Evolutionary conservation across 2,329 filamentous ascomycete species (phyloP).

Genomic region (Atkinsonella texensis): DNA sequence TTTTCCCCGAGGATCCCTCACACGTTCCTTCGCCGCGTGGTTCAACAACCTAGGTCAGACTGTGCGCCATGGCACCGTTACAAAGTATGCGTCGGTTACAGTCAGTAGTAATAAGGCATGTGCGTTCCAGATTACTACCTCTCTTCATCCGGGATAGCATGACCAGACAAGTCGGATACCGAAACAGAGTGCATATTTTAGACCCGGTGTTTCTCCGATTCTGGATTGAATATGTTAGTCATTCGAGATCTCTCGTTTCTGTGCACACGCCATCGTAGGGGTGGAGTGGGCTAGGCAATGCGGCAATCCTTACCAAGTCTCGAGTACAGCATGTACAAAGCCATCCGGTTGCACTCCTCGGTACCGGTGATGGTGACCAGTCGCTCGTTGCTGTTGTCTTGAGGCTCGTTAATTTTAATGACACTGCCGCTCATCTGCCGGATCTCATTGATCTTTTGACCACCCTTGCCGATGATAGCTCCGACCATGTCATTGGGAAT

Average conservation of each 20-base stretch:
- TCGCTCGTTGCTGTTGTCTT: slow-evolving; percentile 97
- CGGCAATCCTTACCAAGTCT: slow-evolving; percentile 60
- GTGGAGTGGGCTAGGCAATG: too few species aligned
- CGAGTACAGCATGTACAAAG: slow-evolving; percentile 98
- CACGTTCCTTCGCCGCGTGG: background rate
- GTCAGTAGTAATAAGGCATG: background rate
- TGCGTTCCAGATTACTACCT: background rate
- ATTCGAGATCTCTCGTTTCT: slow-evolving; percentile 1
- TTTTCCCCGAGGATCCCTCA: background rate
- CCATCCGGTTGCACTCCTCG: slow-evolving; percentile 98
- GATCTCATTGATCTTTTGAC: slow-evolving; percentile 98
- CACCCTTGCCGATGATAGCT: slow-evolving; percentile 96
- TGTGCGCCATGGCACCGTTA: background rate
- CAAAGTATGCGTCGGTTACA: background rate
- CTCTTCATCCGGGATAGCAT: background rate
- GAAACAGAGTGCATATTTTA: slow-evolving; percentile 11
- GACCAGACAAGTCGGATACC: background rate
- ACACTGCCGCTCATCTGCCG: slow-evolving; percentile 93
- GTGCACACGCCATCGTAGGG: background rate
- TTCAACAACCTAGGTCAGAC: background rate
- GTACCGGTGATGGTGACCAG: slow-evolving; percentile 96
- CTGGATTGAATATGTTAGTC: slow-evolving; percentile 20
- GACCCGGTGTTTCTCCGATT: slow-evolving; percentile 34
- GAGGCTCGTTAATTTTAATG: slow-evolving; percentile 99
- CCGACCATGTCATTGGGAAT: slow-evolving; percentile 99